Base-by-base conservation (phyloP, 148 eudicot genomes). In the Cornus controversa region DNA sequence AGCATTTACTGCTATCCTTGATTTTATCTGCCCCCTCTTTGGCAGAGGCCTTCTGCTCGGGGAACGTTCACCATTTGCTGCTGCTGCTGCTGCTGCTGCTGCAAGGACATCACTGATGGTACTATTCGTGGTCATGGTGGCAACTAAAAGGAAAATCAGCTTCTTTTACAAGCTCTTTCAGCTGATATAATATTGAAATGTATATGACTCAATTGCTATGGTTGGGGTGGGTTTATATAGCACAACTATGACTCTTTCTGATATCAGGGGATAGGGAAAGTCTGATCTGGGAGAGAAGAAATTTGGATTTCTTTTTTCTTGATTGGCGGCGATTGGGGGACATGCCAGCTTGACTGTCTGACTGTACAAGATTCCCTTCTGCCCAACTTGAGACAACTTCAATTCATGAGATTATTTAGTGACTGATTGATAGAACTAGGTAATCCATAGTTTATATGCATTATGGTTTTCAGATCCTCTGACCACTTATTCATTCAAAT, bases 21-120 rank as follows among this genome's bases (percentile, higher is more conserved):
- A 80, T 87, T 84, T 87, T 36, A 85, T 77, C 47, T 87, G 87
- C 27, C 92, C 92, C 77, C 92, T 85, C 71, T 78, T 84, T n/a
- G 90, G 92, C 54, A 85, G 75, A 34, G 82, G 78, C 74, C 78
- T 74, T 80, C 74, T 83, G 29, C 69, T 78, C 37, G 77, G 24
- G 47, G 60, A 80, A 70, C 83, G 74, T 71, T 74, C 68, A 26
- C 81, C 23, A 9, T 69, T 25, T 11, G 80, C 78, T 71, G 74
- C 31, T 9, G 72, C 80, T n/a, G n/a, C n/a, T n/a, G n/a, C n/a
- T n/a, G n/a, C n/a, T 11, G 80, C 78, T 71, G 74, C 31, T 9
- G 72, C 80, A 37, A 81, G 70, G 70, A 50, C 75, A 36, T 67
- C 42, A 26, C 73, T 47, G 64, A 79, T 78, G 78, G 75, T 72